Evolutionary conservation across 192 early-diverging fungal genomes (phyloP).

Genomic region (Coemansia sp.): DNA sequence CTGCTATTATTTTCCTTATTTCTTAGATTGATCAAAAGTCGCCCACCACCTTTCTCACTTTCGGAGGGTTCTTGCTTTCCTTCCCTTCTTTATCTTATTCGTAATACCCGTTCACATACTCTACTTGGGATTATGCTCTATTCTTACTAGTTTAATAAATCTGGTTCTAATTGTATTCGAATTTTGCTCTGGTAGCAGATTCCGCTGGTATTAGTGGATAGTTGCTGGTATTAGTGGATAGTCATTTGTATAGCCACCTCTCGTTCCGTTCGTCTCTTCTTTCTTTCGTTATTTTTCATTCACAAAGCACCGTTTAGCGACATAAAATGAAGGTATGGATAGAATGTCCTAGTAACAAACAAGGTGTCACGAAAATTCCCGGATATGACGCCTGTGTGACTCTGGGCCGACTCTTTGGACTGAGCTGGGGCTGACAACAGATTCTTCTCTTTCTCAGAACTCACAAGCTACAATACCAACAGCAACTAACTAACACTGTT

Average conservation of each 20-base stretch:
- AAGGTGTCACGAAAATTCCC: no score
- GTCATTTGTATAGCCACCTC: no score
- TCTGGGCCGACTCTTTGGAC: background rate
- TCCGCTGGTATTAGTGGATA: background rate
- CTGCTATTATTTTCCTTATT: background rate
- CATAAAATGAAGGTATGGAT: conserved; percentile 4
- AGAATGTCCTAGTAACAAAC: background rate
- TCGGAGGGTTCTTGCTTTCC: background rate
- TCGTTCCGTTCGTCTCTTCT: no score
- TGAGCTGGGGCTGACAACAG: background rate
- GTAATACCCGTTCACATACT: background rate
- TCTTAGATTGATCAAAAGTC: conserved; percentile 3
- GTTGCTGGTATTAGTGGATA: background rate
- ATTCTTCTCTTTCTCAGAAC: background rate
- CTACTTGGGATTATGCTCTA: background rate
- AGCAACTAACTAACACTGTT: background rate
- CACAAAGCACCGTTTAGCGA: background rate
- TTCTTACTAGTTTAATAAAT: background rate
- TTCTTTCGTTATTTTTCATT: no score
- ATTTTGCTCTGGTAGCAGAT: background rate
- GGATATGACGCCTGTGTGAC: no score
- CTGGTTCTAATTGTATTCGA: background rate
- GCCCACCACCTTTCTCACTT: background rate
- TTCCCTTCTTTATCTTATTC: background rate
- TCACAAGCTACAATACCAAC: background rate